Conservation (phyloP, 2,329 filamentous ascomycete genomes). For the Orbilia ellipsospora region DNA sequence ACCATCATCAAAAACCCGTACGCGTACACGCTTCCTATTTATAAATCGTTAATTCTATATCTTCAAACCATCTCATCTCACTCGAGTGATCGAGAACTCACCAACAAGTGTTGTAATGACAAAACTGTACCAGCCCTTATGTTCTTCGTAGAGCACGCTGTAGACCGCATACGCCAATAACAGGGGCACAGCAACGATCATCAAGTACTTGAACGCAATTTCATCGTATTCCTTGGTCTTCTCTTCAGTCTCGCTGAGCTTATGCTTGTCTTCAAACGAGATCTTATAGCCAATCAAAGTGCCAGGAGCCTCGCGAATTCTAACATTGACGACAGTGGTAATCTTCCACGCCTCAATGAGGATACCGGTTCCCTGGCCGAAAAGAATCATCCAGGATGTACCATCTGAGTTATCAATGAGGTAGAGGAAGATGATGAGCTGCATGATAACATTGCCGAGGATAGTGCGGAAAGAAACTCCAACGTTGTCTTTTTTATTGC, state of each 20-base stretch:
- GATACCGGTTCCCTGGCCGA: constrained; percentile 87
- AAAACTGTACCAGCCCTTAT: constrained; percentile 99
- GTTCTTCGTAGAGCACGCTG: constrained; percentile 88
- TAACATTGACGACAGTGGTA: constrained; percentile 92
- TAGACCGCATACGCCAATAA: constrained; percentile 90
- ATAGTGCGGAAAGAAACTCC: constrained; percentile 97
- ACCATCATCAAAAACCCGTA: constrained; percentile 99
- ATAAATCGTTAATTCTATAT: constrained; percentile 1
- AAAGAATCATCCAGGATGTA: constrained; percentile 98
- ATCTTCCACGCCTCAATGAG: constrained; percentile 90
- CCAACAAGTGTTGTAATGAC: constrained; percentile 91
- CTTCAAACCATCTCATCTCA: not conserved
- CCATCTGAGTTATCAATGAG: constrained; percentile 96
- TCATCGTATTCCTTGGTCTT: constrained; percentile 99
- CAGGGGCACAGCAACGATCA: constrained; percentile 88
- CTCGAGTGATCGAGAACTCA: constrained; percentile 63
- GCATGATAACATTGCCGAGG: constrained; percentile 97
- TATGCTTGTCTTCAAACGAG: constrained; percentile 94
- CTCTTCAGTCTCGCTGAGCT: constrained; percentile 91
- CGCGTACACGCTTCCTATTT: constrained; percentile 75
- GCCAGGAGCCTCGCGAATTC: constrained; percentile 75
- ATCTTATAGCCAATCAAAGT: constrained; percentile 82
- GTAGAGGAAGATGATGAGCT: constrained; percentile 93
- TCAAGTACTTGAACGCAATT: constrained; percentile 97
- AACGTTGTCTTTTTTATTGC: constrained; percentile 99